These are phyloP conservation scores for Trichophyton benhamiae DNA, from an alignment of 2,329 filamentous ascomycete genomes.

Conservation along the genomic window DNA sequence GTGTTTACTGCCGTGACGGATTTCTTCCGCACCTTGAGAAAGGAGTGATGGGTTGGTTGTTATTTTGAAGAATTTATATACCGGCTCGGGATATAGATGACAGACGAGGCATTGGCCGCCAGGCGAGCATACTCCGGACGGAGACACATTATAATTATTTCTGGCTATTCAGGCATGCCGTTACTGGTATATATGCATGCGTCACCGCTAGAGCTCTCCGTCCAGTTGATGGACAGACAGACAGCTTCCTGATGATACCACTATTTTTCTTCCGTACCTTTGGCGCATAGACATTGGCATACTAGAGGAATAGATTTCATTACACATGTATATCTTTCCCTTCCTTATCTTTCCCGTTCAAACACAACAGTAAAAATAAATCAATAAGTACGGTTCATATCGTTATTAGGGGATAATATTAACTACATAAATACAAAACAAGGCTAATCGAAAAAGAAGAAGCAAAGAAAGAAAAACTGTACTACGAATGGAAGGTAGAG, in stretches of 20 bases:
- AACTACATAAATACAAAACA: neutral
- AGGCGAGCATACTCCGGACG: neutral
- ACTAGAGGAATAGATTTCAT: neutral
- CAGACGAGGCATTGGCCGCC: neutral
- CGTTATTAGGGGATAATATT: neutral
- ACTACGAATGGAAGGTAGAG: neutral
- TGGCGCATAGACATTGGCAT: neutral
- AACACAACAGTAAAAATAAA: neutral
- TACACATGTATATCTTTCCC: neutral
- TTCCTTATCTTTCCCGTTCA: neutral
- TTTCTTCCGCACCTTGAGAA: slow-evolving; percentile 63
- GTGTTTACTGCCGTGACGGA: slow-evolving; percentile 48
- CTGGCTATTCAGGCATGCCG: neutral
- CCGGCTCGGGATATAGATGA: neutral
- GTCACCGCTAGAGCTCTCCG: neutral
- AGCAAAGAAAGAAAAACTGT: neutral
- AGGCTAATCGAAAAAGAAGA: neutral
- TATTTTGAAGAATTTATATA: neutral
- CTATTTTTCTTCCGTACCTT: neutral
- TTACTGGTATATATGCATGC: neutral
- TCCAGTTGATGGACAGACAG: neutral
- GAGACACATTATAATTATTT: neutral
- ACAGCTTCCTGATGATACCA: neutral
- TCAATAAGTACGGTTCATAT: neutral
- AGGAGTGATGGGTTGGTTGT: neutral